Base-by-base conservation (phyloP, 2,329 filamentous ascomycete species). In the Akanthomyces lecanii region DNA sequence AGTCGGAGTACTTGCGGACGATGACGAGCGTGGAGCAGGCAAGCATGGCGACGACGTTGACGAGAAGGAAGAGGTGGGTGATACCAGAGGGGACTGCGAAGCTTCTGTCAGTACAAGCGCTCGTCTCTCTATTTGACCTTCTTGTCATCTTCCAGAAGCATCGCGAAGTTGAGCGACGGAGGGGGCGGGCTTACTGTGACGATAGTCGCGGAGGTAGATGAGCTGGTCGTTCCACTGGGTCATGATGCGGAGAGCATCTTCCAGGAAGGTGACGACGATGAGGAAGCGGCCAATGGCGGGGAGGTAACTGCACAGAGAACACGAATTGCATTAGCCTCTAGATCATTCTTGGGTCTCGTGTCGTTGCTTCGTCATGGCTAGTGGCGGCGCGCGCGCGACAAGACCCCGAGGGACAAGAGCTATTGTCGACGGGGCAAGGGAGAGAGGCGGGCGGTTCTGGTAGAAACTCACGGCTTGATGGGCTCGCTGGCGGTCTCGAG, bases 161-260 rank as follows among this genome's bases (percentile, higher is more conserved):
- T 14, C 16, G 16, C 16, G 18, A 61, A 47, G 40, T 33, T n/a
- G 45, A 47, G 30, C 60, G 12, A 40, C 28, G 21, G 21, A 30
- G 12, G 33, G 47, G 50, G 60, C 28, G 28, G 53, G 51, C 90
- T 79, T 89, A 98, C 94, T 97, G 76, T 91, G 85, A 74, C 94
- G 85, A 82, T 96, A 98, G 71, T 97, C 91, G 75, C 90, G 88
- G 61, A 99, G 87, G 76, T 98, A 99, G 65, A 90, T 82, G 65
- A 99, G 85, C 82, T 99, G 95, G 75, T 98, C 95, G 74, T 76
- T 87, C 93, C 95, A 99, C 87, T 99, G 95, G 69, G 95, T 99
- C 71, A 98, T 82, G 78, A 99, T 99, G 75, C 95, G 87, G 66
- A 99, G 82, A 56, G 93, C 92, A 81, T 99, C 95, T 78, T 99